A percentile compares a stretch with the other conserved stretches of the same genome.
These are phyloP conservation scores for Trichosanthes truncata DNA, from an alignment of 306 rosid genomes.

Conservation along the genomic window DNA sequence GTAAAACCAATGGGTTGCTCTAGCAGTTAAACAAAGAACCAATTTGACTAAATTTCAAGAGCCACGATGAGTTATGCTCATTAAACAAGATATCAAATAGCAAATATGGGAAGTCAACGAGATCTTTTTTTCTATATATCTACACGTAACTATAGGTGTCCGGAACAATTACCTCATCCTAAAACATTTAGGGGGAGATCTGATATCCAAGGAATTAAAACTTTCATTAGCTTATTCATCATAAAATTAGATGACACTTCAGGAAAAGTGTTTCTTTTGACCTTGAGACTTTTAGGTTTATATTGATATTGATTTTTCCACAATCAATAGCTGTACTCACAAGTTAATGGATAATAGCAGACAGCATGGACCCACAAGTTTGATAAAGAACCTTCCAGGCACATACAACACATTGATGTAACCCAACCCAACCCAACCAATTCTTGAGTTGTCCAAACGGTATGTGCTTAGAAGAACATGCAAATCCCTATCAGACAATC, in stretches of 20 bases:
- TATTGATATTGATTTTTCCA: not conserved
- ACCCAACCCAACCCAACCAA: not conserved
- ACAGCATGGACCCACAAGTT: slow-evolving; percentile 9
- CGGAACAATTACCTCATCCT: not conserved
- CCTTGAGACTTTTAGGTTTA: not conserved
- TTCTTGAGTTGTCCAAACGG: not conserved
- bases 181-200: not conserved
- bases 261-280: not conserved
- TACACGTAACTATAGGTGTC: not conserved
- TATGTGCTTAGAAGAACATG: not conserved
- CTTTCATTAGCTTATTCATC: not conserved
- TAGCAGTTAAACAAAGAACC: not conserved
- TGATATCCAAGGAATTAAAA: not conserved
- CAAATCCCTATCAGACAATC: not conserved
- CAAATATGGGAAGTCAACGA: not conserved
- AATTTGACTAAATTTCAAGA: not conserved
- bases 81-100: not conserved
- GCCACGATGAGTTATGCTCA: not conserved
- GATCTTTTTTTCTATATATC: not conserved
- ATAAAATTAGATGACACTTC: not conserved
- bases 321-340: not conserved
- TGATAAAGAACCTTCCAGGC: not conserved
- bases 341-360: not conserved
- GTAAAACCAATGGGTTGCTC: not conserved
- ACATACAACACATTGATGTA: slow-evolving; percentile 10